Percentiles rank a stretch among this genome's conserved stretches.
phyloP scores from a whole-genome alignment of 129 eudicot species.

The sunflower (Helianthus annuus) region HanXRQr2.0-SUNRISE NC_035436.2:198994855-198995354 shows the following conservation, averaged over 20 bases:
- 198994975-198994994: not conserved
- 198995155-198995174: not conserved
- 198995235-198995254: not conserved
- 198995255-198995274: not conserved
- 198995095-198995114: no score
- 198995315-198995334: no score
- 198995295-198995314: no score
- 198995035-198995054: constrained; percentile 13
- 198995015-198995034: not conserved
- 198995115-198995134: no score
- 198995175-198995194: not conserved
- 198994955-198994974: not conserved
- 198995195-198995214: constrained; percentile 4
- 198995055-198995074: no score
- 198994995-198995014: not conserved
- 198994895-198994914: not conserved
- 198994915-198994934: constrained; percentile 1
- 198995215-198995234: no score
- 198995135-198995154: not conserved
- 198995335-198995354: no score
- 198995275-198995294: not conserved
- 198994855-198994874: constrained; percentile 10
- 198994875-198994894: constrained; percentile 7
- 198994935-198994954: not conserved
- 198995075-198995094: no score